Percentiles rank a stretch among this genome's conserved stretches.
These are phyloP conservation scores for Massarina eburnea DNA, from an alignment of 2,329 filamentous ascomycete genomes.

Conservation along the genomic window DNA sequence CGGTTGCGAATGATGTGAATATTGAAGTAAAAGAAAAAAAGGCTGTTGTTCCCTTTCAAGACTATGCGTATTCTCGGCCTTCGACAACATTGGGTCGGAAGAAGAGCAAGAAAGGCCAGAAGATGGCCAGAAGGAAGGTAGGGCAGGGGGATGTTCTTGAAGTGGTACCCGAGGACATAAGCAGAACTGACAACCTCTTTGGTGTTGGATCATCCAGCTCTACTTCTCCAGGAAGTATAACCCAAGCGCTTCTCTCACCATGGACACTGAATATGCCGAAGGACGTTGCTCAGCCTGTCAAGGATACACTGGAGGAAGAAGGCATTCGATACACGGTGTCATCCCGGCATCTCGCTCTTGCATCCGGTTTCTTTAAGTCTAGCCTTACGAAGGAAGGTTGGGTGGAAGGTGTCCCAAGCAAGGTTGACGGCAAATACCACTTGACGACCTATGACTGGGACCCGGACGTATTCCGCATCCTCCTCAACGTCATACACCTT, in stretches of 20 bases:
- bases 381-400: not conserved
- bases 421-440: constrained; percentile 8
- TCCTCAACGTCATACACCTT: constrained; percentile 52
- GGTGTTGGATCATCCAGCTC: too few relatives aligned
- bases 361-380: not conserved
- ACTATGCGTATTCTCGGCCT: too few relatives aligned
- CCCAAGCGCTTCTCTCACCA: not conserved
- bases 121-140: too few relatives aligned
- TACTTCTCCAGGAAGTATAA: too few relatives aligned
- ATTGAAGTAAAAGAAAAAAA: not conserved
- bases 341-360: constrained; percentile 1
- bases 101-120: too few relatives aligned
- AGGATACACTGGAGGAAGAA: not conserved
- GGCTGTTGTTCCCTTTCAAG: not conserved
- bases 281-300: not conserved
- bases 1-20: not conserved
- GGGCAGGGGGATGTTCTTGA: too few relatives aligned
- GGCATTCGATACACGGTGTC: constrained; percentile 3
- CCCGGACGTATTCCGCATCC: constrained; percentile 42
- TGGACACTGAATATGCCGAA: too few relatives aligned
- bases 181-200: too few relatives aligned
- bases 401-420: not conserved
- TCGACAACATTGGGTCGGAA: too few relatives aligned
- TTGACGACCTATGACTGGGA: constrained; percentile 25
- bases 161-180: too few relatives aligned